Conservation (phyloP, 2,329 filamentous ascomycete genomes). For the Colletotrichum gigasporum region DNA sequence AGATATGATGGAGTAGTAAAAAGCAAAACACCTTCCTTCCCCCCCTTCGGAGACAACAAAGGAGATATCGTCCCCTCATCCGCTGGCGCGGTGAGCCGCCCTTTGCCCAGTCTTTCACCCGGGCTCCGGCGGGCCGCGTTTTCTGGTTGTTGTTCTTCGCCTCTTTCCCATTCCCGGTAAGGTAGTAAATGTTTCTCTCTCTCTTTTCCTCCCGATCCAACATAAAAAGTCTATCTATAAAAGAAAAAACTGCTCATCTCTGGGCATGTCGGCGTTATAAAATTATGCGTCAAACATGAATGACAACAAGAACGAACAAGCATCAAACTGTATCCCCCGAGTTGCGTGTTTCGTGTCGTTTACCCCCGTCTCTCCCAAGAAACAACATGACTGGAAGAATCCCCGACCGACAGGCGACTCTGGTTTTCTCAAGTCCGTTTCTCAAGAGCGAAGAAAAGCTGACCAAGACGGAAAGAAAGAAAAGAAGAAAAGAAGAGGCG, state of each 20-base stretch:
- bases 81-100: conserved; percentile 6
- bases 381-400: too few relatives aligned
- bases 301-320: not conserved
- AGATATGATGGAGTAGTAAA: not conserved
- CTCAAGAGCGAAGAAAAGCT: not conserved
- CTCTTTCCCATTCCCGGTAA: not conserved
- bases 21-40: not conserved
- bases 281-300: too few relatives aligned
- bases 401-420: too few relatives aligned
- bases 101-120: conserved; percentile 26
- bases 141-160: not conserved
- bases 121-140: conserved; percentile 12
- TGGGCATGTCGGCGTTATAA: conserved; percentile 4
- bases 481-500: too few relatives aligned
- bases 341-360: too few relatives aligned
- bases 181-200: too few relatives aligned
- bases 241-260: not conserved
- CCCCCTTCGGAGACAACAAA: conserved; percentile 9
- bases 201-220: not conserved
- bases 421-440: not conserved
- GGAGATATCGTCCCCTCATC: conserved; percentile 22
- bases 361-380: too few relatives aligned
- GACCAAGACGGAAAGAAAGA: not conserved
- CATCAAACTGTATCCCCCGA: too few relatives aligned
- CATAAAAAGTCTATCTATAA: not conserved